Evolutionary conservation across 2,329 filamentous ascomycete genomes (phyloP).

Genomic region (Mariannaea elegans): DNA sequence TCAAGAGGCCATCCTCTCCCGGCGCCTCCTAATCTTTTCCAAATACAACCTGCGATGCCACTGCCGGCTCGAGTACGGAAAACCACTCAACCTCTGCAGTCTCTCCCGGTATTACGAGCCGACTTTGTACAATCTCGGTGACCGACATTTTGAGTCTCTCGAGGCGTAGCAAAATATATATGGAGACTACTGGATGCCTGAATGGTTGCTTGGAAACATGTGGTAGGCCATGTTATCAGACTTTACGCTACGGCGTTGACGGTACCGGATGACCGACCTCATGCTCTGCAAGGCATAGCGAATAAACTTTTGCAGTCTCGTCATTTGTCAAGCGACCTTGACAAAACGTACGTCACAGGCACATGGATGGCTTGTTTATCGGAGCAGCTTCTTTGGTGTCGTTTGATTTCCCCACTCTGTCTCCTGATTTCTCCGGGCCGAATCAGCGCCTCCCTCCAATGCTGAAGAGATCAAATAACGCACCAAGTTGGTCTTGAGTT

Average conservation of each 20-base stretch:
- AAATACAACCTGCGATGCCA: background rate
- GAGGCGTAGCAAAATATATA: no score
- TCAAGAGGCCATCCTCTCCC: background rate
- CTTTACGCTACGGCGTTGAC: constrained; percentile 4
- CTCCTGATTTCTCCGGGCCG: background rate
- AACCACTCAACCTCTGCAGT: background rate
- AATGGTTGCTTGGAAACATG: background rate
- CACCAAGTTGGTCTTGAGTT: background rate
- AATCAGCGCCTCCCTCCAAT: background rate
- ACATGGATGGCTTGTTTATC: constrained; percentile 5
- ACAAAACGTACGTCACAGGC: constrained; percentile 2
- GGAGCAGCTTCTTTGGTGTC: background rate
- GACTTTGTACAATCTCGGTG: background rate
- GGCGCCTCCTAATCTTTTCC: constrained; percentile 2
- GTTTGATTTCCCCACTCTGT: no score
- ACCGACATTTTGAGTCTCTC: no score
- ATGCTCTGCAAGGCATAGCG: background rate
- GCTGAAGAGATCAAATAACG: background rate
- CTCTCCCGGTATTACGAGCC: background rate
- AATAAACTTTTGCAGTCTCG: background rate
- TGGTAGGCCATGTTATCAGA: background rate
- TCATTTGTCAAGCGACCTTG: background rate
- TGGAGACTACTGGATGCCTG: background rate
- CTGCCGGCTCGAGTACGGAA: background rate
- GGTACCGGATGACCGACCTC: background rate